Base-by-base conservation (phyloP, 2,329 filamentous ascomycete species). In the Clarireedia monteithiana region DNA sequence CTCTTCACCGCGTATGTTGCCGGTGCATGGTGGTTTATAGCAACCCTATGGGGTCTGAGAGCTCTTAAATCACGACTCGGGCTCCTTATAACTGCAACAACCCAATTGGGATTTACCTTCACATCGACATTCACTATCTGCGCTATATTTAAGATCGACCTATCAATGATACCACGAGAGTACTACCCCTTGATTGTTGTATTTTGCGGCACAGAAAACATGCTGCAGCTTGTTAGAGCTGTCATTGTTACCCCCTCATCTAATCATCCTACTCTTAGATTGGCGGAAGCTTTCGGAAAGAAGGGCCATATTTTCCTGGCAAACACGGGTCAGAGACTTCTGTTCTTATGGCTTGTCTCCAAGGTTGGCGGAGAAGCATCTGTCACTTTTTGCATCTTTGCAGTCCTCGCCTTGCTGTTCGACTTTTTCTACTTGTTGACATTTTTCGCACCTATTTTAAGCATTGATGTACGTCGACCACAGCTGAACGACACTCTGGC, bases 51-150 rank as follows among this genome's bases (percentile, higher is more conserved):
- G 48, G 86, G 86, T 64, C 71, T 91, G 38, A 80, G 82, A 55
- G 87, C 88, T 15, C 81, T 92, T 66, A 91, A 90, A 69, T 91
- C 87, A 40, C 83, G 83, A 65, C 72, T 87, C 44, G 88, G 88
- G 34, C 74, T 92, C 51, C 83, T 89, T 48, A 70, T 87, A 27
- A 86, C 88, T 0, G 83, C 90, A 46, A 73, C 86, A 58, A 79
- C 77, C 0, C 88, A 92, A 71, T 84, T 88, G 61, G 73, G 80
- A 3, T 80, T 88, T 36, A 88, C 87, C 15, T 84, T 91, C 64
- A 77, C 89, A 71, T 88, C 87, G 4, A 91, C 87, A 69, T 89
- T 92, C 65, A 90, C 88, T 0, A 76, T 92, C 39, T 91, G 88
- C 66, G 86, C 86, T 36, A 77, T 90, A 47, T 78, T 90, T 60